Base-by-base conservation (phyloP, 116 monocot genomes). In the Phalaenopsis hybrid region DNA sequence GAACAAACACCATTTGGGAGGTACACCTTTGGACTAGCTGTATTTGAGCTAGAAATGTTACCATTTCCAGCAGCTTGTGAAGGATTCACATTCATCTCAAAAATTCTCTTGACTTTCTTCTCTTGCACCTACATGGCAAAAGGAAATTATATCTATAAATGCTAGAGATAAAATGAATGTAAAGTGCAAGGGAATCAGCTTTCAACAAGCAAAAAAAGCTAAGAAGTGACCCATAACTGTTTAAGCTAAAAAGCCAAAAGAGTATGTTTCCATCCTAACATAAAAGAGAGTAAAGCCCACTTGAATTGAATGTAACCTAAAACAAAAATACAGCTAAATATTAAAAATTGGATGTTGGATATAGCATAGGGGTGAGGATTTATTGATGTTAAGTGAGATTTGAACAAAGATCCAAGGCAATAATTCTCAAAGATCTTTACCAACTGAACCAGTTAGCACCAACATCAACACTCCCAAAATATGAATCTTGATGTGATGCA, bases 1-100 rank as follows among this genome's bases (percentile, higher is more conserved):
- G 83, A 79, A 83, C 74, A 84, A 76, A 80, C 90, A 84, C 94
- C 94, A 83, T 94, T 97, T 55, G 91, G 84, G 83, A 94, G 83
- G 82, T n/a, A 79, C 77, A 72, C 44, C 78, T 82, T 87, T 18
- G 81, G 75, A 80, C 77, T 79, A 74, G 85, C 75, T 44, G 79
- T 76, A 68, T 86, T 86, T 65, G 88, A 83, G 83, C 89, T 88
- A 84, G 82, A 69, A 75, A 87, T 45, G 77, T 78, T 82, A 76
- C 90, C 90, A 83, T 88, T 87, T 78, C 77, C 83, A 79, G 44
- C 69, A 82, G 74, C 68, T 75, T 86, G 70, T 76, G 52, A 81
- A 83, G 84, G 41, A 57, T 83, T 80, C 67, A 89, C 59, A 89
- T 89, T 92, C 89, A 89, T 84, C 78, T 87, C 87, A 73, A 85